A percentile compares a stretch with the other conserved stretches of the same genome.
phyloP scores from a whole-genome alignment of 345 rosid species.

The Arabidopsis suecica region DNA sequence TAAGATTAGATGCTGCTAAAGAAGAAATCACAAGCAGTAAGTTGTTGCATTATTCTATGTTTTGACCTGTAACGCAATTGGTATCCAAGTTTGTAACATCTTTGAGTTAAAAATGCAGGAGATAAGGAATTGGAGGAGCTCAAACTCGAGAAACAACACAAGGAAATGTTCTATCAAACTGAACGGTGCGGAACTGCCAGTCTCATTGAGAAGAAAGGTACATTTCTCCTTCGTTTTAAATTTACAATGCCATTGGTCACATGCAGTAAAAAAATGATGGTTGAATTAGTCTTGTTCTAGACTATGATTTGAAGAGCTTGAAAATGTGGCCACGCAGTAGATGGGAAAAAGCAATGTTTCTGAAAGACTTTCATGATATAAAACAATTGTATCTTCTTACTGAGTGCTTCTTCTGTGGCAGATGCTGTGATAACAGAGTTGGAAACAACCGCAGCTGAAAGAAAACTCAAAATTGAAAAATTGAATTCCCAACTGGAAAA shows the following conservation, averaged over 20 bases:
- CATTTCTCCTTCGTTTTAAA: background rate
- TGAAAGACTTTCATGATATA: background rate
- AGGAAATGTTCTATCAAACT: constrained; percentile 52
- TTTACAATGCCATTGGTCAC: constrained; percentile 17
- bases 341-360: background rate
- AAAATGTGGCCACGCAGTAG: background rate
- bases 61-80: background rate
- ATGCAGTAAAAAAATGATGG: background rate
- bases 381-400: background rate
- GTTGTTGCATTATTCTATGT: constrained; percentile 35
- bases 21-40: constrained; percentile 62
- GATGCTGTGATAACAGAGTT: background rate
- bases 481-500: constrained; percentile 65
- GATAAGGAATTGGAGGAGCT: constrained; percentile 71
- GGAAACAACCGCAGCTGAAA: constrained; percentile 9
- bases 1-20: constrained; percentile 52
- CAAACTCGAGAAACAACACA: constrained; percentile 61
- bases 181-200: constrained; percentile 54
- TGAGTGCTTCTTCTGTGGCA: constrained; percentile 10
- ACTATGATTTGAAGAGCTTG: background rate
- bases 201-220: constrained; percentile 82
- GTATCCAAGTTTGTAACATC: constrained; percentile 1
- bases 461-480: constrained; percentile 49
- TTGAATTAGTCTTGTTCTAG: background rate
- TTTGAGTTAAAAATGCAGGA: constrained; percentile 52